Evolutionary conservation across 805 yeast species (phyloP).

Genomic region (Candida nanaspora): DNA sequence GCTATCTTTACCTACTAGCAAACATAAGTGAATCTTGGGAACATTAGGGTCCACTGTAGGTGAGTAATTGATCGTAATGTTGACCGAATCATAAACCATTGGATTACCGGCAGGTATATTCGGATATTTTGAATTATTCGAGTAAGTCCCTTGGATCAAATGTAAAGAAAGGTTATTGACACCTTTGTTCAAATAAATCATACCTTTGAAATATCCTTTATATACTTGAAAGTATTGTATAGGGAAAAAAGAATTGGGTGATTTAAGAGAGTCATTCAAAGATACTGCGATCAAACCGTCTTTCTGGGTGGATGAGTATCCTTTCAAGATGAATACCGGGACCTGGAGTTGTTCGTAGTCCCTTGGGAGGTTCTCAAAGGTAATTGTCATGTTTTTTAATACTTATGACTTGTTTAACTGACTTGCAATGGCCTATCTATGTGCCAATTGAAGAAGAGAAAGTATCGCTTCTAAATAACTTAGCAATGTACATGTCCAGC

Average conservation of each 20-base stretch:
- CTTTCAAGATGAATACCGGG: constrained; percentile 45
- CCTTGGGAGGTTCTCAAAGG: constrained; percentile 25
- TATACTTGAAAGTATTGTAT: constrained; percentile 65
- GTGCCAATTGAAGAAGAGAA: too few relatives aligned
- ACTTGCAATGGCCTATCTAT: too few relatives aligned
- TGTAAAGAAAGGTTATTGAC: constrained; percentile 48
- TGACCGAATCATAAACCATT: constrained; percentile 10
- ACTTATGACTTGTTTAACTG: too few relatives aligned
- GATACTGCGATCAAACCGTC: constrained; percentile 36
- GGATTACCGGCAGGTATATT: constrained; percentile 6
- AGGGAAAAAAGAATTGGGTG: constrained; percentile 38
- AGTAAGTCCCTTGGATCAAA: constrained; percentile 31
- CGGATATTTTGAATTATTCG: constrained; percentile 25
- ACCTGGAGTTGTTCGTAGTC: constrained; percentile 30
- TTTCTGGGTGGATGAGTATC: constrained; percentile 24
- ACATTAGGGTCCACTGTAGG: constrained; percentile 45
- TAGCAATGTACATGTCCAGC: too few relatives aligned
- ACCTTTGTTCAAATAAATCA: constrained; percentile 61
- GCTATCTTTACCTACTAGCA: constrained; percentile 73
- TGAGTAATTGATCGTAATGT: constrained; percentile 33
- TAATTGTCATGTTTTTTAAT: constrained; percentile 18
- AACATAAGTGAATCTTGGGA: constrained; percentile 76
- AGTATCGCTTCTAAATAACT: too few relatives aligned
- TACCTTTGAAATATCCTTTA: constrained; percentile 64
- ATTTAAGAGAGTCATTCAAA: constrained; percentile 29